Conservation (phyloP, 2,329 filamentous ascomycete species). For the Pseudocercospora cruenta region DNA sequence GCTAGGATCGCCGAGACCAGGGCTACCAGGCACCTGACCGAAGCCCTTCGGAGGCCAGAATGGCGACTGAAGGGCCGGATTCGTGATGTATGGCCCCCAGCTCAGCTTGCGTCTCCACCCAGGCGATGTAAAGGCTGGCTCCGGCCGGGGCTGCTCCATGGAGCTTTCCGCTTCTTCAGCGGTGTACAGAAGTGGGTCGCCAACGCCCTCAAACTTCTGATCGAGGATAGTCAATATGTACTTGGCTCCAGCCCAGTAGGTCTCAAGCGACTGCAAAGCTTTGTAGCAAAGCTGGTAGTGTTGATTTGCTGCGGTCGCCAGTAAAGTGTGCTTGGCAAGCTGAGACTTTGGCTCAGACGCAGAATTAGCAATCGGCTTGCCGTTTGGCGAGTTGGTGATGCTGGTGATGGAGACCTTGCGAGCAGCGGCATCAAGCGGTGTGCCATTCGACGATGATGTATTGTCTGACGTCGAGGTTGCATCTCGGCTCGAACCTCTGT, state of each 20-base stretch:
- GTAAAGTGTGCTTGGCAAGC: conserved; percentile 69
- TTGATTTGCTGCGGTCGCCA: conserved; percentile 80
- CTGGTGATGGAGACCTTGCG: conserved; percentile 21
- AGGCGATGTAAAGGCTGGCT: conserved; percentile 55
- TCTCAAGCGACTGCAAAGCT: conserved; percentile 76
- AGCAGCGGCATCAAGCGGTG: conserved; percentile 15
- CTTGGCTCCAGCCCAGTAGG: conserved; percentile 83
- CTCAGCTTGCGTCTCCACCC: conserved; percentile 55
- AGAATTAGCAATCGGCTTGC: conserved; percentile 13
- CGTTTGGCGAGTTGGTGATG: conserved; percentile 19
- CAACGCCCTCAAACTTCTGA: conserved; percentile 84
- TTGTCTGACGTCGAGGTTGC: conserved; percentile 16
- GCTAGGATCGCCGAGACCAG: conserved; percentile 52
- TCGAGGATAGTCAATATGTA: conserved; percentile 86
- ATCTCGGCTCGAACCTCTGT: conserved; percentile 15
- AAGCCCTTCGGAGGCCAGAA: conserved; percentile 29
- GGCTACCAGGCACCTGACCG: conserved; percentile 45
- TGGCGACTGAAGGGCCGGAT: conserved; percentile 22
- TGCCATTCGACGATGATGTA: conserved; percentile 14
- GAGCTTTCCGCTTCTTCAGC: conserved; percentile 77
- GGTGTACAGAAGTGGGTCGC: conserved; percentile 69
- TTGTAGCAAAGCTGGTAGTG: conserved; percentile 89
- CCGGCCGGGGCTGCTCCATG: conserved; percentile 55
- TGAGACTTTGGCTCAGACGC: conserved; percentile 37
- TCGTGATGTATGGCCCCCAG: conserved; percentile 47